These are phyloP conservation scores for Cryptosporidium felis DNA, from an alignment of 169 alveolate species.

Conservation along the genomic window DNA sequence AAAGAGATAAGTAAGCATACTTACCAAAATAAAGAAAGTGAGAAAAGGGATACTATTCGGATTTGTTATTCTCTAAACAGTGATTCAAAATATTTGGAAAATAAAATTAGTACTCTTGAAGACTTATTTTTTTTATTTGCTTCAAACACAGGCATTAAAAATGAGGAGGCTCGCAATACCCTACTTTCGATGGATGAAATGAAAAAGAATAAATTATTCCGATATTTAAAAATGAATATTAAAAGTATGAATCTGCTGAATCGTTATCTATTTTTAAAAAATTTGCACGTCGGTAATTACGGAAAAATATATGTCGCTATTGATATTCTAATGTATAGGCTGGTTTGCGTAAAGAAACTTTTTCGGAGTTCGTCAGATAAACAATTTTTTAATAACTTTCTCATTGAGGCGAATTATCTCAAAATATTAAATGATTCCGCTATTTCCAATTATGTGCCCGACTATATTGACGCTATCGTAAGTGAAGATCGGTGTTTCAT, in stretches of 20 bases:
- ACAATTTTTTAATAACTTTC: background rate
- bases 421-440: background rate
- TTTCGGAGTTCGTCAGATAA: background rate
- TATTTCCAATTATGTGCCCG: conserved; percentile 8
- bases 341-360: conserved; percentile 20
- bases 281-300: background rate
- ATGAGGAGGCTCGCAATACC: too few species aligned
- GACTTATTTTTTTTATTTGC: background rate
- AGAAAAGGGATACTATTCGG: background rate
- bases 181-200: background rate
- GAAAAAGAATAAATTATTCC: background rate
- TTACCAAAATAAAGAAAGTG: background rate
- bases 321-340: conserved; percentile 1
- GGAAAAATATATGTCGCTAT: conserved; percentile 13
- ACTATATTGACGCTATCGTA: background rate
- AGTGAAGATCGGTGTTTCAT: background rate
- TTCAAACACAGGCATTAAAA: background rate
- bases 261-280: conserved; percentile 3
- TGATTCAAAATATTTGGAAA: background rate
- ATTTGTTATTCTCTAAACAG: background rate
- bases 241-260: background rate
- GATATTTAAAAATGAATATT: background rate
- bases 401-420: conserved; percentile 17
- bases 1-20: background rate
- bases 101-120: background rate